Percentiles rank a stretch among this genome's conserved stretches.
Conservation (phyloP, 2,329 filamentous ascomycete species). For the Clonostachys byssicola region DNA sequence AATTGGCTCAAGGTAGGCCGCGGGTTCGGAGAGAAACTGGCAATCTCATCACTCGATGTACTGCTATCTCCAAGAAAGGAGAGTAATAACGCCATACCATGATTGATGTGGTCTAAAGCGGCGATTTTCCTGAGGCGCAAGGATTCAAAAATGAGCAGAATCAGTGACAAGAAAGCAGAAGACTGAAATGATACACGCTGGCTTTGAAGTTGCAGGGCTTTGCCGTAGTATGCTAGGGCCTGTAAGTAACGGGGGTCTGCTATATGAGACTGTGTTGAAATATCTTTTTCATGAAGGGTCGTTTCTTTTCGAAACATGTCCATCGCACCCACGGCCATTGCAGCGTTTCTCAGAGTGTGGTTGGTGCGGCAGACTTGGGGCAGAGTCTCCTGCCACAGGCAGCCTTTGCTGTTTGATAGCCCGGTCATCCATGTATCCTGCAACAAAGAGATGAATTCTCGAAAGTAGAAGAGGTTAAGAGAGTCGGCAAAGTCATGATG, state of each 20-base stretch:
- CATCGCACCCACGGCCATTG: conserved; percentile 17
- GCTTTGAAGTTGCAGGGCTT: conserved; percentile 21
- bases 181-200: conserved; percentile 16
- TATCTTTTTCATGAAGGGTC: too few species aligned
- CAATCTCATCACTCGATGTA: neutral
- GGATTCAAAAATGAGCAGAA: conserved; percentile 22
- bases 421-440: conserved; percentile 12
- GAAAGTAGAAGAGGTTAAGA: conserved; percentile 8
- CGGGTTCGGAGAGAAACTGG: neutral
- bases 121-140: conserved; percentile 20
- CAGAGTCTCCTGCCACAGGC: conserved; percentile 13
- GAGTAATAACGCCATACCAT: conserved; percentile 24
- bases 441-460: conserved; percentile 14
- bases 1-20: too few species aligned
- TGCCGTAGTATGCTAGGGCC: conserved; percentile 26
- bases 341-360: conserved; percentile 11
- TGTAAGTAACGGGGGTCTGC: conserved; percentile 15
- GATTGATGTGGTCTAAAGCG: conserved; percentile 26
- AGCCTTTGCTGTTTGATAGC: conserved; percentile 3
- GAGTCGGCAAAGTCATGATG: too few species aligned
- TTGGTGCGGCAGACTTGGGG: conserved; percentile 14
- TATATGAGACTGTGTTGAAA: neutral
- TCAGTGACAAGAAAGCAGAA: conserved; percentile 20
- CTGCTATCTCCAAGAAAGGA: conserved; percentile 17
- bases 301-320: neutral